Evolutionary conservation across 2,329 filamentous ascomycete species (phyloP).

Genomic region (Hypoxylon sp.): DNA sequence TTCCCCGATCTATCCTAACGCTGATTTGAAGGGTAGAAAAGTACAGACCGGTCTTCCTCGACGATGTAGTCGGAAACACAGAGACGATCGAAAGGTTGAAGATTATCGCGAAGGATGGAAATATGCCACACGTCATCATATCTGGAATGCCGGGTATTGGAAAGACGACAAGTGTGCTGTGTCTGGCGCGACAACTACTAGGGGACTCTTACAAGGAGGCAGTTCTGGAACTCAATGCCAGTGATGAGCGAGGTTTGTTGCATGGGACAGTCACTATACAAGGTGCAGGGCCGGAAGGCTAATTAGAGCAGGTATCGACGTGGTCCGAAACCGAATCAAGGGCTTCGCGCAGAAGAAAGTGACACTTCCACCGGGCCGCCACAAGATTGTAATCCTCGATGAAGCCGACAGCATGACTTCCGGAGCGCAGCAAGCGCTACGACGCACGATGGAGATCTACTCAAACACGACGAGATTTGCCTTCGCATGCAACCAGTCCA

Average conservation of each 20-base stretch:
- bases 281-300: background rate
- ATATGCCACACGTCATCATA: slow-evolving; percentile 99
- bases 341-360: slow-evolving; percentile 99
- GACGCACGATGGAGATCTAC: slow-evolving; percentile 99
- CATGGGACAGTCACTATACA: too few species aligned
- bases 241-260: slow-evolving; percentile 83
- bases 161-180: slow-evolving; percentile 96
- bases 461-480: slow-evolving; percentile 96
- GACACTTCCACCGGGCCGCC: slow-evolving; percentile 87
- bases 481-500: slow-evolving; percentile 98
- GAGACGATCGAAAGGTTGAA: slow-evolving; percentile 98
- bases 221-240: slow-evolving; percentile 94
- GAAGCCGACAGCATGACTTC: slow-evolving; percentile 99
- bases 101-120: slow-evolving; percentile 98
- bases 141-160: slow-evolving; percentile 99
- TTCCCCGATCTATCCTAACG: slow-evolving; percentile 34
- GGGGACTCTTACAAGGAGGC: slow-evolving; percentile 98
- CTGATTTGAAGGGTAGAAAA: slow-evolving; percentile 86
- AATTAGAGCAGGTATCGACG: slow-evolving; percentile 81
- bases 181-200: slow-evolving; percentile 89
- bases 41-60: slow-evolving; percentile 92
- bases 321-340: slow-evolving; percentile 97
- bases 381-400: slow-evolving; percentile 97
- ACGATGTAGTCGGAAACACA: slow-evolving; percentile 97
- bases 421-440: slow-evolving; percentile 93